phyloP scores from a whole-genome alignment of 176 grass and related monocot genomes.

The Coix lacrymajobi region DNA sequence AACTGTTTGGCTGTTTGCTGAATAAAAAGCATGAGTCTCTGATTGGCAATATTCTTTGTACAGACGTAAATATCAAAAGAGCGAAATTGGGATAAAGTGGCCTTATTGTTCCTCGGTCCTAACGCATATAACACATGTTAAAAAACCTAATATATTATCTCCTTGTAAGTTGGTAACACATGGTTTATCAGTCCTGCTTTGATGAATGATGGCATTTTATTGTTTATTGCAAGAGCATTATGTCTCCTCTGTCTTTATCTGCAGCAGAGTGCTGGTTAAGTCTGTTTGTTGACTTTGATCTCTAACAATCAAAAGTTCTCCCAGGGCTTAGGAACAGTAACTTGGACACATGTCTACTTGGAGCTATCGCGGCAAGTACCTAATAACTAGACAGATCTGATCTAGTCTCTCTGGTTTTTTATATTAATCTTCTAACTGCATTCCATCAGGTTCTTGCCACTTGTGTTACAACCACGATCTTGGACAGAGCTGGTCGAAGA shows the following conservation, averaged over 20 bases:
- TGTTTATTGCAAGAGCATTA: not conserved
- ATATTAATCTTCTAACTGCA: conserved; percentile 19
- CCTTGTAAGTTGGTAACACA: not conserved
- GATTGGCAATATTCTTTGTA: not conserved
- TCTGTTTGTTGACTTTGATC: not conserved
- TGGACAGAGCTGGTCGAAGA: conserved; percentile 86
- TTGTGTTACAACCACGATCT: conserved; percentile 76
- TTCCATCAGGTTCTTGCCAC: conserved; percentile 70
- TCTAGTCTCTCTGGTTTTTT: not conserved
- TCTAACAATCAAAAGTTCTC: conserved; percentile 29
- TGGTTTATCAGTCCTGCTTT: not conserved
- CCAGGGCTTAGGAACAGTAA: conserved; percentile 83
- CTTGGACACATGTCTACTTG: conserved; percentile 85
- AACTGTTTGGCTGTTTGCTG: not conserved
- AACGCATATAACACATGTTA: not conserved
- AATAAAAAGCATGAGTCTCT: not conserved
- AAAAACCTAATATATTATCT: not conserved
- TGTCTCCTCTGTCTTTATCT: not conserved
- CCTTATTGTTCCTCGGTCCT: not conserved
- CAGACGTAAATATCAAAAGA: not conserved
- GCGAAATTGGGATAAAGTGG: not conserved
- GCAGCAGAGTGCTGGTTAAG: not conserved
- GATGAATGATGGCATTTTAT: not conserved
- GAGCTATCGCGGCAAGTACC: conserved; percentile 72
- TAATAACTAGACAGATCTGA: not conserved